A percentile compares a stretch with the other conserved stretches of the same genome.
Conservation (phyloP, 345 rosid species). For the Euphorbia lathyris region DNA sequence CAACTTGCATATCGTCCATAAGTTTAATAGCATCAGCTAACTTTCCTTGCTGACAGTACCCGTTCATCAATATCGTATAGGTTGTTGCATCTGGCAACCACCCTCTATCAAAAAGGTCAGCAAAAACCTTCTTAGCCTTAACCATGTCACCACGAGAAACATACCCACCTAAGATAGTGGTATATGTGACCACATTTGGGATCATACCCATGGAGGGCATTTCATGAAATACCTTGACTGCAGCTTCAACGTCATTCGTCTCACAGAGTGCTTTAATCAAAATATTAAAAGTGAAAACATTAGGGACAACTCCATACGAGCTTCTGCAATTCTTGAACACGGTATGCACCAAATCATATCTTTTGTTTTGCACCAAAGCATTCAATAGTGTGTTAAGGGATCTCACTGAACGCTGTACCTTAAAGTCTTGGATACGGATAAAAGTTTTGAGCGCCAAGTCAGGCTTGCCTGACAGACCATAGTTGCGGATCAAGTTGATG, state of each 20-base stretch:
- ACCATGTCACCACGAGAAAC: conserved; percentile 67
- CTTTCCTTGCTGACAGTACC: conserved; percentile 66
- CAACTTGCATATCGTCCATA: conserved; percentile 89
- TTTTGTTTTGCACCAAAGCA: conserved; percentile 65
- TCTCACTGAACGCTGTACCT: conserved; percentile 62
- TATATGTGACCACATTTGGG: conserved; percentile 70
- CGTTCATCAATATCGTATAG: conserved; percentile 71
- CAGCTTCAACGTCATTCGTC: conserved; percentile 57
- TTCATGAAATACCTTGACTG: conserved; percentile 64
- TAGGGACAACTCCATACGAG: conserved; percentile 58
- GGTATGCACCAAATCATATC: conserved; percentile 52
- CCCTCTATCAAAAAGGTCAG: conserved; percentile 65
- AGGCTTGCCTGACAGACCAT: conserved; percentile 73
- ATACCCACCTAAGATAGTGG: conserved; percentile 73
- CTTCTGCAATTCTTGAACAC: conserved; percentile 50
- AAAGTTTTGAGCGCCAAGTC: conserved; percentile 51
- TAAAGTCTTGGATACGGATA: conserved; percentile 50
- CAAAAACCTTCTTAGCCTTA: conserved; percentile 56
- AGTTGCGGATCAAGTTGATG: conserved; percentile 61
- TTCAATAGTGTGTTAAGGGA: conserved; percentile 80
- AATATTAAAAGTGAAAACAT: conserved; percentile 71
- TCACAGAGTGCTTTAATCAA: conserved; percentile 67
- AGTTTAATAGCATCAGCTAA: conserved; percentile 68
- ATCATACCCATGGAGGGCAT: conserved; percentile 83
- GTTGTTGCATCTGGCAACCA: conserved; percentile 85